These are phyloP conservation scores for Naganishia cerealis DNA, from an alignment of 1,284 basidiomycete genomes.

Conservation along the genomic window DNA sequence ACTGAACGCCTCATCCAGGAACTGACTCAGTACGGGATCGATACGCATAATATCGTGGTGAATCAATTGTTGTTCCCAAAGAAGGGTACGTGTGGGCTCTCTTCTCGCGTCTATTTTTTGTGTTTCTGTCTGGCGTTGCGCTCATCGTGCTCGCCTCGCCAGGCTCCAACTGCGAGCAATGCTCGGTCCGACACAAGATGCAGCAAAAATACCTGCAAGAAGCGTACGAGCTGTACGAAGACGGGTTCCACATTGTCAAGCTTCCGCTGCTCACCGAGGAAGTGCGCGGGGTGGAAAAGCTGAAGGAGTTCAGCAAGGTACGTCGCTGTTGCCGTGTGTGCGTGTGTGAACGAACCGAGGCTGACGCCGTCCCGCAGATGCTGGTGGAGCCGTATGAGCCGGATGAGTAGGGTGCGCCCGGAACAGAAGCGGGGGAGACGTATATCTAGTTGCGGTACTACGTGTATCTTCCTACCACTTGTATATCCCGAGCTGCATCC, in stretches of 20 bases:
- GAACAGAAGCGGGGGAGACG: not conserved
- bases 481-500: too few relatives aligned
- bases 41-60: constrained; percentile 97
- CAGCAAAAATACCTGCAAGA: constrained; percentile 94
- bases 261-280: constrained; percentile 94
- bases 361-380: too few relatives aligned
- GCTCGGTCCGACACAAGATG: constrained; percentile 90
- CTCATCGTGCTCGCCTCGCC: constrained; percentile 3
- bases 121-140: not conserved
- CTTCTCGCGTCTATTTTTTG: not conserved
- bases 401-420: constrained; percentile 26
- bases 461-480: too few relatives aligned
- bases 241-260: constrained; percentile 93
- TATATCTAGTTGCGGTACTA: too few relatives aligned
- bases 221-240: constrained; percentile 91
- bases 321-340: constrained; percentile 29
- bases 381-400: constrained; percentile 66
- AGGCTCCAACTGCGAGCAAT: constrained; percentile 94
- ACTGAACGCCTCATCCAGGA: constrained; percentile 97
- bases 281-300: constrained; percentile 88
- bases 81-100: constrained; percentile 61
- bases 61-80: constrained; percentile 96
- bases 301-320: constrained; percentile 77
- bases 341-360: too few relatives aligned
- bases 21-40: constrained; percentile 92